Conservation (phyloP, 345 rosid species). For the Mangifera indica region DNA sequence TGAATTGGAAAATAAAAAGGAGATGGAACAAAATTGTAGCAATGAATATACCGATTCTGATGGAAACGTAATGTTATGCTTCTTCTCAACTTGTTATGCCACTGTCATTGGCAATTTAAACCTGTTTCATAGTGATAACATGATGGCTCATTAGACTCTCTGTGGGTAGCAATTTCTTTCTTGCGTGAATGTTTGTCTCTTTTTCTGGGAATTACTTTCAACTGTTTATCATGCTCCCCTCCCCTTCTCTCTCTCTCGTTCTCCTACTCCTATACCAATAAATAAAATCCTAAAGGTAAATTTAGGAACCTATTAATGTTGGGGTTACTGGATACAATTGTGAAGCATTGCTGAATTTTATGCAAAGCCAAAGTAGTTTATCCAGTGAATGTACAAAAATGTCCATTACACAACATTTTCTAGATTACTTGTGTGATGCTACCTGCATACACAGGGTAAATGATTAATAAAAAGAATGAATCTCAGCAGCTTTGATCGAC, state of each 20-base stretch:
- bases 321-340: neutral
- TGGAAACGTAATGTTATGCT: slow-evolving; percentile 56
- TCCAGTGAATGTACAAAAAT: neutral
- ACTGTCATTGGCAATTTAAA: no score
- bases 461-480: neutral
- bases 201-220: neutral
- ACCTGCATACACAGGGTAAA: neutral
- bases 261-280: no score
- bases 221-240: neutral
- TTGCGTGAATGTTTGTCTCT: neutral
- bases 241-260: neutral
- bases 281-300: neutral
- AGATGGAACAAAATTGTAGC: slow-evolving; percentile 30
- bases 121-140: no score
- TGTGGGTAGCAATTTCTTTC: no score
- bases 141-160: no score
- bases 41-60: slow-evolving; percentile 37
- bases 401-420: neutral
- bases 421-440: neutral
- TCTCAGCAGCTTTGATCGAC: neutral
- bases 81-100: neutral
- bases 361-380: neutral
- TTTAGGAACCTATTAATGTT: neutral
- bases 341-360: neutral
- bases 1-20: slow-evolving; percentile 27